Evolutionary conservation across 225 moss, liverwort and hornwort genomes (phyloP), one percentile per base, ranked within the genome.

Genomic region (Asterella californica): DNA sequence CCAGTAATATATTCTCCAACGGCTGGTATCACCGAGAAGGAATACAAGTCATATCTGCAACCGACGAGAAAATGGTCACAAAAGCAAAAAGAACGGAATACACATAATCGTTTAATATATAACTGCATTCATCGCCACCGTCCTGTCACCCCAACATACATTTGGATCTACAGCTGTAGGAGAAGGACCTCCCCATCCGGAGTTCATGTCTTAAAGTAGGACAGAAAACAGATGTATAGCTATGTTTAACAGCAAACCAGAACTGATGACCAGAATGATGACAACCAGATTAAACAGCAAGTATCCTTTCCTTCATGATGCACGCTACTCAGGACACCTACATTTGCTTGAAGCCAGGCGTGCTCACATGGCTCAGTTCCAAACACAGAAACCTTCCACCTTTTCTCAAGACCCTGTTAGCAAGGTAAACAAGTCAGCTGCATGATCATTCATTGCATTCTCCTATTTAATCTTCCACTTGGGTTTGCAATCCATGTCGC

Each of bases 381-480:
- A 99, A 86, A 82, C 99, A 99, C 73, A 99, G 63, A 74, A 99
- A 95, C 25, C 95, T 88, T 36, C 99, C 93, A 62, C 95, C 99
- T 71, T 85, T 87, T 82, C 89, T 91, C 77, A 93, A 83, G 71
- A 99, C 95, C 88, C 92, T 99, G 93, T 57, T 25, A 22, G 19
- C 15, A 67, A 7, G 32, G 3, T 67, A 67, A 67, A 36, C 42
- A 42, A 17, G 3, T 36, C 17, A 21, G 34, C 15, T 18, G 67
- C 36, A 67, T 18, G 67, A 65, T 32, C 64, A 65, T 29, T 30
- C 30, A 65, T 36, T 42, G 42, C 42, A 42, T 42, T 42, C 42
- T 42, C 42, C 3, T 42, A 42, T 2, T 42, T 42, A 42, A 3
- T 42, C 7, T 42, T 42, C 42, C 42, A 42, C 42, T 42, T 42